phyloP scores from a whole-genome alignment of 495 filamentous ascomycete species.

The Xylaria curta region DNA sequence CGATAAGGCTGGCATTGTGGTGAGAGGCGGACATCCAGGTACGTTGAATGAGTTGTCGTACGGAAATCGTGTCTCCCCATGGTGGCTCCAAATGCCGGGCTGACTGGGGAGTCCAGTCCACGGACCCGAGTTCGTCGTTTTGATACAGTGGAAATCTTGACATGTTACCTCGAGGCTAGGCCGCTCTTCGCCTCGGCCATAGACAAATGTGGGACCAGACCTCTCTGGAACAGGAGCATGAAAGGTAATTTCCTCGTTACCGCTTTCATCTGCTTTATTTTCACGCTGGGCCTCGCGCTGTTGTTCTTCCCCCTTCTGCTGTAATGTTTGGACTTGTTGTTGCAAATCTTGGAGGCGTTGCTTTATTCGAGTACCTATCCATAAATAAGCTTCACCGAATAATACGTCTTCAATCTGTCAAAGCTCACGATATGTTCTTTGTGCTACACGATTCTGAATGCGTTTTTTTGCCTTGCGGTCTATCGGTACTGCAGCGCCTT shows the following conservation, averaged over 20 bases:
- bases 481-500: constrained; percentile 1
- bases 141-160: neutral
- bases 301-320: constrained; percentile 13
- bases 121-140: neutral
- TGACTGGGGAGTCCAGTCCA: neutral
- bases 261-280: neutral
- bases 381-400: neutral
- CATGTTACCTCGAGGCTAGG: neutral
- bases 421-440: constrained; percentile 22
- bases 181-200: neutral
- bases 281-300: neutral
- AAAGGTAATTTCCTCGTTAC: neutral
- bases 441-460: constrained; percentile 14
- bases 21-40: neutral
- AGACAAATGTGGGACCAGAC: neutral
- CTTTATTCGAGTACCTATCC: constrained; percentile 13
- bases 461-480: constrained; percentile 20
- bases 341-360: constrained; percentile 19
- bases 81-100: constrained; percentile 4
- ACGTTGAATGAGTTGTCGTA: neutral
- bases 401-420: neutral
- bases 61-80: neutral
- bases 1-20: neutral
- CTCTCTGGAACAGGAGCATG: neutral
- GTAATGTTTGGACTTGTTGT: constrained; percentile 6